Evolutionary conservation across 768 basidiomycete genomes (phyloP), one percentile per base, ranked within the genome.

Genomic region (Suillus cothurnatus): DNA sequence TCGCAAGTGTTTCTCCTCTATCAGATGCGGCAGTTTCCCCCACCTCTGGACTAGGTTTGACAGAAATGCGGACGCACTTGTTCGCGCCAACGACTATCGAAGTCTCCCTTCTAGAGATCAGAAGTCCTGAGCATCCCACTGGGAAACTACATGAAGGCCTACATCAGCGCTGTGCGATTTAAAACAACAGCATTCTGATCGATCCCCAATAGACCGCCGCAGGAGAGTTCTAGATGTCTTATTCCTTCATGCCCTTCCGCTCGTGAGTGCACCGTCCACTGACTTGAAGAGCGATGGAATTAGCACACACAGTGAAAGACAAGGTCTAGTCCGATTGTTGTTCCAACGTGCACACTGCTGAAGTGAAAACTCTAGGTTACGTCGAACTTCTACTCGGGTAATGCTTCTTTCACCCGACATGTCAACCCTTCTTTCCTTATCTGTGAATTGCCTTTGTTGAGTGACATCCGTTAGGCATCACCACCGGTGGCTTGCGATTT

Each of bases 1-100:
- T 88, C 38, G 70, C 69, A 11, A 58, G 61, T n/a, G 69, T 74
- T 32, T 78, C 79, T 7, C 63, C 77, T 38, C 69, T 71, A 6
- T 78, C 96, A 4, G 78, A 82, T 43, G 75, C 81, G 6, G 71
- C 79, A 4, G 80, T 91, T 19, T 85, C 85, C 3, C 82, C 88
- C 19, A 86, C 87, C 8, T 84, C 86, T n/a, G 95, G 96, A 5
- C 80, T 86, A 31, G 91, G 90, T 26, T 78, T 95, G 73, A 77
- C 84, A 23, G 81, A 88, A 26, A 85, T 97, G 43, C 96, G 94
- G 94, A 79, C 81, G 15, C 74, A 72, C 7, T 74, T 88, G 62
- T 81, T 71, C 15, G 45, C 49, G 12, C 69, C 70, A 23, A 64
- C 61, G 65, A 60, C 52, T 45, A 64, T 55, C 53, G 70, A 68